These are phyloP conservation scores for Stephanodiscus triporus DNA, from an alignment of 108 stramenopile species.

Conservation along the genomic window DNA sequence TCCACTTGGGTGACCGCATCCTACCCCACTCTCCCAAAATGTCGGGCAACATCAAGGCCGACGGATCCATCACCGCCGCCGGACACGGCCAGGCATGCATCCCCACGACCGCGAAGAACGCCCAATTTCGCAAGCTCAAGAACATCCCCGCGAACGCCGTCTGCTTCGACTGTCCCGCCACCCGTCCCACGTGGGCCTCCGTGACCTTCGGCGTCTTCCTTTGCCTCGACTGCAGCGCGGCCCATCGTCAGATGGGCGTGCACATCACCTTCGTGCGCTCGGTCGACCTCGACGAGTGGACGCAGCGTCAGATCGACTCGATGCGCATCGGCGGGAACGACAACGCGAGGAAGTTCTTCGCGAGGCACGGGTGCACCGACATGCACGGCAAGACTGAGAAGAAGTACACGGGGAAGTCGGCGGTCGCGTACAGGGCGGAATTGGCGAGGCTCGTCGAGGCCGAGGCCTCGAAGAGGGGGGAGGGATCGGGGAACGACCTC, in stretches of 20 bases:
- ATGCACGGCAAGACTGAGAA: slow-evolving; percentile 86
- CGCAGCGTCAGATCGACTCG: slow-evolving; percentile 89
- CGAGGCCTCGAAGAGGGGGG: slow-evolving; percentile 76
- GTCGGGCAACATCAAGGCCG: slow-evolving; percentile 79
- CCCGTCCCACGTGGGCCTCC: slow-evolving; percentile 93
- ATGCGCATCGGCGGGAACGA: slow-evolving; percentile 93
- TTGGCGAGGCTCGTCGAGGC: slow-evolving; percentile 71
- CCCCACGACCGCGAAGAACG: slow-evolving; percentile 77
- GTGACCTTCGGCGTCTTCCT: slow-evolving; percentile 93
- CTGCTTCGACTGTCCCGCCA: slow-evolving; percentile 95
- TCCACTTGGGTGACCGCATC: too few relatives aligned
- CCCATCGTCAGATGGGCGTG: slow-evolving; percentile 90
- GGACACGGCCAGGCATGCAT: slow-evolving; percentile 84
- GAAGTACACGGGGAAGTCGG: slow-evolving; percentile 87
- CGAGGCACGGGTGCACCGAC: slow-evolving; percentile 81
- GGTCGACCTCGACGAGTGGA: slow-evolving; percentile 95
- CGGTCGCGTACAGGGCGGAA: slow-evolving; percentile 72
- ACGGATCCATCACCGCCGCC: slow-evolving; percentile 89
- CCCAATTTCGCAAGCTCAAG: slow-evolving; percentile 89
- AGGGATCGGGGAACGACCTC: slow-evolving; percentile 68
- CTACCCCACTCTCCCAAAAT: neutral
- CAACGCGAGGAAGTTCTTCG: slow-evolving; percentile 80
- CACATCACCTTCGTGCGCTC: slow-evolving; percentile 89
- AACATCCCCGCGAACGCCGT: slow-evolving; percentile 74
- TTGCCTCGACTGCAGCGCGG: slow-evolving; percentile 92